Percentiles rank a stretch among this genome's conserved stretches.
Conservation (phyloP, 2,329 filamentous ascomycete species). For the Ceratocystis diversiconidia region DNA sequence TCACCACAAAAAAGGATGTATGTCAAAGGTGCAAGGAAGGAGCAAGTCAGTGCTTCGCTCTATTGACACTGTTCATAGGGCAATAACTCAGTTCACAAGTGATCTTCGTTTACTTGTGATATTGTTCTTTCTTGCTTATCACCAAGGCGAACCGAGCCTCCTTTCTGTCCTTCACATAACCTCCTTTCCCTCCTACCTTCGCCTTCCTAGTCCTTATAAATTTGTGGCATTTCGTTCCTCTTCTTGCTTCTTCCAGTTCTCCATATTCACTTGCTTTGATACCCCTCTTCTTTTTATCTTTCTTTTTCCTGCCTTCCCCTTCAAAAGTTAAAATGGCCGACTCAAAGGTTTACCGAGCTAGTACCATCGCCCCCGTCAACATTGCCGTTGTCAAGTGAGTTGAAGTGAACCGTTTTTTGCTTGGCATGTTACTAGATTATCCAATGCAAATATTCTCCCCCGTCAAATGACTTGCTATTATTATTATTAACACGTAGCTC, state of each 20-base stretch:
- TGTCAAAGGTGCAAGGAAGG: neutral
- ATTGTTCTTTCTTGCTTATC: neutral
- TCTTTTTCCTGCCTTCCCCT: neutral
- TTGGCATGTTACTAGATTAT: neutral
- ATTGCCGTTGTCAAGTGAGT: conserved; percentile 89
- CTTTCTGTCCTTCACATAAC: neutral
- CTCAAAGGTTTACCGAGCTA: conserved; percentile 65
- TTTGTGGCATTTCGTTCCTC: neutral
- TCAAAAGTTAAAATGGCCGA: conserved; percentile 30
- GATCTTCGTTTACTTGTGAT: conserved; percentile 1
- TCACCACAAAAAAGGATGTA: neutral
- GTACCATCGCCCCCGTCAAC: conserved; percentile 93
- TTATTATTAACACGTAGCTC: neutral
- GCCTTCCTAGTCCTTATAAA: neutral
- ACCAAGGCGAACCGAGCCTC: neutral
- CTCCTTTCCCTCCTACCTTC: neutral
- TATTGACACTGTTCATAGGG: conserved; percentile 2
- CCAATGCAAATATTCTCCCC: neutral
- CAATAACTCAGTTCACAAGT: neutral
- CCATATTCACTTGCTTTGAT: neutral
- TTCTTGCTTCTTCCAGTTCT: neutral
- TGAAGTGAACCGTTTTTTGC: neutral
- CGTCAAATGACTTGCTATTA: conserved; percentile 9
- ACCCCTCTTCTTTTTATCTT: neutral
- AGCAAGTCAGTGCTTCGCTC: conserved; percentile 1